Percentiles rank a stretch among this genome's conserved stretches.
Conservation (phyloP, 495 filamentous ascomycete genomes). For the Aspergillus sclerotiicarbonarius region DNA sequence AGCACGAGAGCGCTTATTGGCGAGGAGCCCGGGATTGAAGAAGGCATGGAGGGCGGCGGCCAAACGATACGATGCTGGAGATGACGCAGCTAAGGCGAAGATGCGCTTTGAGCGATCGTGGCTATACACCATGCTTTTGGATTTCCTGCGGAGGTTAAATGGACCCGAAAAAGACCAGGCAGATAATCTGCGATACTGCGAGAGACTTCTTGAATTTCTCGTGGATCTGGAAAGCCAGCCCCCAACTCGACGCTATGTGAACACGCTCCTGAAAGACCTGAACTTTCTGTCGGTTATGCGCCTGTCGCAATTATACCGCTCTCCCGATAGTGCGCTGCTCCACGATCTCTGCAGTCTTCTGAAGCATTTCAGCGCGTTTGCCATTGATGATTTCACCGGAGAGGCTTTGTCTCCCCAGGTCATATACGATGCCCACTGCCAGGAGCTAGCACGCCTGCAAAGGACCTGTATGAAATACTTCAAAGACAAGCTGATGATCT, state of each 20-base stretch:
- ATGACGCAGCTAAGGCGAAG: slow-evolving; percentile 73
- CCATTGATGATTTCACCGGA: slow-evolving; percentile 88
- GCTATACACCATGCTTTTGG: slow-evolving; percentile 82
- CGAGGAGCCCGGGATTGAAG: slow-evolving; percentile 64
- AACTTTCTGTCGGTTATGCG: slow-evolving; percentile 81
- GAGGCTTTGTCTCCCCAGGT: slow-evolving; percentile 67
- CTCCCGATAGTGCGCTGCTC: slow-evolving; percentile 71
- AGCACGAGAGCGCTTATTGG: slow-evolving; percentile 64
- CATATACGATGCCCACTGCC: slow-evolving; percentile 77
- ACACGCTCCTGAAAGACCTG: slow-evolving; percentile 85
- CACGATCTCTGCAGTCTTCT: slow-evolving; percentile 79
- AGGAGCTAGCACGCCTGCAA: slow-evolving; percentile 74
- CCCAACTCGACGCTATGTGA: slow-evolving; percentile 91
- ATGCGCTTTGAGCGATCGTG: slow-evolving; percentile 91
- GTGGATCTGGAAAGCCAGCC: slow-evolving; percentile 90
- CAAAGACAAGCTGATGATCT: slow-evolving; percentile 83
- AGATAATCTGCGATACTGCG: slow-evolving; percentile 80
- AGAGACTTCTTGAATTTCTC: slow-evolving; percentile 87
- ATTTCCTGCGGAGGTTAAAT: slow-evolving; percentile 77
- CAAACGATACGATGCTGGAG: slow-evolving; percentile 85
- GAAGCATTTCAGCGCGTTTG: slow-evolving; percentile 81
- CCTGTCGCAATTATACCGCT: slow-evolving; percentile 74
- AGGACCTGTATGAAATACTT: slow-evolving; percentile 78
- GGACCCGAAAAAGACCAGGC: slow-evolving; percentile 43
- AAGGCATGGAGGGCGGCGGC: slow-evolving; percentile 88